A percentile compares a stretch with the other conserved stretches of the same genome.
Evolutionary conservation across 75 land plant genomes (phyloP).

Genomic region (Selaginella moellendorffii): DNA sequence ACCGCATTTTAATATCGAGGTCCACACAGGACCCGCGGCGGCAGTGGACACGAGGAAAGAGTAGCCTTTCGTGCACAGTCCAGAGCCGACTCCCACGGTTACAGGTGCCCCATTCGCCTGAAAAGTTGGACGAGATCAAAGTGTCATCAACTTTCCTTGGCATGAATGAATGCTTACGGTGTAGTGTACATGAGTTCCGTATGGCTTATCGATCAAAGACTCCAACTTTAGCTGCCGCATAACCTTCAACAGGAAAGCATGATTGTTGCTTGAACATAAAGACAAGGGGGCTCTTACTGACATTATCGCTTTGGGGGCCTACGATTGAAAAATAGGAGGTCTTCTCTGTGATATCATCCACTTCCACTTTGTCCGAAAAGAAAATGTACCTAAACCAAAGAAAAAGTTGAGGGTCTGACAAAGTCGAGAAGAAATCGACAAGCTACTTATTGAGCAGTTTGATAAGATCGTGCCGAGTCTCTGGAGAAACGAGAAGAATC

Average conservation of each 20-base stretch:
- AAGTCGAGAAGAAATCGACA: no score
- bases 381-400: slow-evolving; percentile 48
- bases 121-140: neutral
- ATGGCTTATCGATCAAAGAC: slow-evolving; percentile 47
- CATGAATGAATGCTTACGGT: slow-evolving; percentile 24
- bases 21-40: slow-evolving; percentile 59
- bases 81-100: slow-evolving; percentile 65
- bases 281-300: slow-evolving; percentile 12
- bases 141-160: neutral
- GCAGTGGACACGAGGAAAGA: slow-evolving; percentile 59
- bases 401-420: no score
- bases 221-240: slow-evolving; percentile 42
- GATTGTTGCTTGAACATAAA: neutral
- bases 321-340: slow-evolving; percentile 48
- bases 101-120: slow-evolving; percentile 72
- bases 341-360: slow-evolving; percentile 52
- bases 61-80: slow-evolving; percentile 52
- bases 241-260: slow-evolving; percentile 29
- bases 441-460: slow-evolving; percentile 61
- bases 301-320: slow-evolving; percentile 54
- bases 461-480: slow-evolving; percentile 25
- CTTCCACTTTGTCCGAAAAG: slow-evolving; percentile 63
- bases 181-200: slow-evolving; percentile 59
- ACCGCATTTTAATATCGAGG: slow-evolving; percentile 41
- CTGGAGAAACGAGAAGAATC: slow-evolving; percentile 46